These are phyloP conservation scores for Penicillium silybi DNA, from an alignment of 495 filamentous ascomycete species.

Conservation along the genomic window DNA sequence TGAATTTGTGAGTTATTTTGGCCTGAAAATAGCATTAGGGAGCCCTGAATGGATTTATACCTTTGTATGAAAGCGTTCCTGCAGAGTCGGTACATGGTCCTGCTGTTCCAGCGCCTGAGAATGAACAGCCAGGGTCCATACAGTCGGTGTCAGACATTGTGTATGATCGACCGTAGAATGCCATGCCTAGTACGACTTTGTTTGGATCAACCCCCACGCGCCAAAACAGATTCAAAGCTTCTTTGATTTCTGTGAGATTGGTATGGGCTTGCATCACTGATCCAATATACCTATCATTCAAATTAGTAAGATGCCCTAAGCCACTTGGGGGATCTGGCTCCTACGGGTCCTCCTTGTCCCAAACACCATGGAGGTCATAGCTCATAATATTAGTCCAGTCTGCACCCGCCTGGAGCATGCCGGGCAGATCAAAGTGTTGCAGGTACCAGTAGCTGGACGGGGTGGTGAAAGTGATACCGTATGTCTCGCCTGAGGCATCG, in stretches of 20 bases:
- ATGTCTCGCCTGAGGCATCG: constrained; percentile 13
- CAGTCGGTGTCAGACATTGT: constrained; percentile 12
- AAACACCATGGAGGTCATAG: constrained; percentile 44
- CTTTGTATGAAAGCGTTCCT: neutral
- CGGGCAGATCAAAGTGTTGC: constrained; percentile 46
- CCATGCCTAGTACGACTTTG: constrained; percentile 34
- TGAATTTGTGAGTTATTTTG: too few species aligned
- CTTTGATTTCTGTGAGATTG: constrained; percentile 31
- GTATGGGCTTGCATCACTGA: constrained; percentile 18
- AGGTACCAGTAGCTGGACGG: constrained; percentile 51
- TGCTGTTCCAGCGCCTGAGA: neutral
- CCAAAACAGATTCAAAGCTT: constrained; percentile 27
- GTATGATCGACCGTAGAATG: constrained; percentile 33
- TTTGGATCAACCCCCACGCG: constrained; percentile 20
- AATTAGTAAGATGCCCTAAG: neutral
- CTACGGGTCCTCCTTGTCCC: constrained; percentile 19
- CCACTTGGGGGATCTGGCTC: too few species aligned
- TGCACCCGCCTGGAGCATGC: constrained; percentile 12
- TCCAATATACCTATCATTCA: constrained; percentile 12
- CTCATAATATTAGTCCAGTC: constrained; percentile 48
- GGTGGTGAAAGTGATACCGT: constrained; percentile 39
- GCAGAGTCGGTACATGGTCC: neutral
- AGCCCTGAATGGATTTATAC: neutral
- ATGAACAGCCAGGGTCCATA: constrained; percentile 4
- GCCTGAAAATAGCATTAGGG: neutral